Evolutionary conservation across 2,329 filamentous ascomycete genomes (phyloP).

Genomic region (Aschersonia sp.): DNA sequence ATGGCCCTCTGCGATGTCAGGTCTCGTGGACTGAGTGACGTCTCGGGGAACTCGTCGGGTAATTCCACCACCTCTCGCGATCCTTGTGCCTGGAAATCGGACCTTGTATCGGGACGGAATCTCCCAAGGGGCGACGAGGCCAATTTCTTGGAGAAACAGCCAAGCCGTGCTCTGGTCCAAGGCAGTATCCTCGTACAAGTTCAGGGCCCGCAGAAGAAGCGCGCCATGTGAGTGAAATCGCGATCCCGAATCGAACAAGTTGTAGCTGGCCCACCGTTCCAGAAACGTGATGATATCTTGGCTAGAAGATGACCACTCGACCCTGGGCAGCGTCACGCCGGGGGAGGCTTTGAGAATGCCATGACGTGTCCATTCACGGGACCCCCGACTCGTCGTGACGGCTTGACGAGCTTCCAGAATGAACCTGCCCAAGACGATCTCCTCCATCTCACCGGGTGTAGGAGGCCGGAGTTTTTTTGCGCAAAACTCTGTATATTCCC

Average conservation of each 20-base stretch:
- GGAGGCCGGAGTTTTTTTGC: slow-evolving; percentile 6
- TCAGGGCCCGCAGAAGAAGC: slow-evolving; percentile 45
- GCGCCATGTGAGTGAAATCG: slow-evolving; percentile 47
- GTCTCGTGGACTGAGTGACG: slow-evolving; percentile 18
- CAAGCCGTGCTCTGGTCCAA: slow-evolving; percentile 32
- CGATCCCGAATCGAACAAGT: slow-evolving; percentile 35
- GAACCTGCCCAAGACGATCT: slow-evolving; percentile 26
- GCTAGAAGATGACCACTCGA: slow-evolving; percentile 15
- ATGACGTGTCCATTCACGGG: slow-evolving; percentile 31
- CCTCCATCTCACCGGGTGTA: slow-evolving; percentile 6
- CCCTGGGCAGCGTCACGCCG: slow-evolving; percentile 9
- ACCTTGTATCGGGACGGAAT: slow-evolving; percentile 48
- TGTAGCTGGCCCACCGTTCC: slow-evolving; percentile 49
- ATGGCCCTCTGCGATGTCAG: slow-evolving; percentile 30
- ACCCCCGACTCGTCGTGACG: slow-evolving; percentile 36
- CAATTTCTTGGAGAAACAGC: slow-evolving; percentile 63
- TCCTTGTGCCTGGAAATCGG: slow-evolving; percentile 33
- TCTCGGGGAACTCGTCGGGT: slow-evolving; percentile 16
- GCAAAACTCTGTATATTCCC: slow-evolving; percentile 14
- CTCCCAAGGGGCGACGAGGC: slow-evolving; percentile 57
- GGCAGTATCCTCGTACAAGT: slow-evolving; percentile 37
- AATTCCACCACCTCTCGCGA: slow-evolving; percentile 28
- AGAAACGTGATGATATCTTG: slow-evolving; percentile 50
- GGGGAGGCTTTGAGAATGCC: slow-evolving; percentile 25
- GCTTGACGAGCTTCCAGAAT: slow-evolving; percentile 30